phyloP scores from a whole-genome alignment of 768 basidiomycete genomes.

The Thelephora ganbajun region DNA sequence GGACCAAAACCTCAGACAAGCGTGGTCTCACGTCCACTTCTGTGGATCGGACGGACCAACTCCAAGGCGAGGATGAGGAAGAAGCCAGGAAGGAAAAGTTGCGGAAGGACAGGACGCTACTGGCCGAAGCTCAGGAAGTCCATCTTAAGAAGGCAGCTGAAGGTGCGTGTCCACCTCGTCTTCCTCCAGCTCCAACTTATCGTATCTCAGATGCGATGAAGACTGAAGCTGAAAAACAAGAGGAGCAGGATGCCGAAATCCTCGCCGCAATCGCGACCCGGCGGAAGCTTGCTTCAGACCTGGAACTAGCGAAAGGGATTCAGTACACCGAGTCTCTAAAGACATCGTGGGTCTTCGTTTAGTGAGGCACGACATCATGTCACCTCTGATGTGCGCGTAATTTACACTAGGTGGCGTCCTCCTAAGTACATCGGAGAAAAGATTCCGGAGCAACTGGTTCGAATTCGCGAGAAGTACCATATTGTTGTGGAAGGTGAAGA shows the following conservation, averaged over 20 bases:
- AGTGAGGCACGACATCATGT: constrained; percentile 1
- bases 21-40: constrained; percentile 15
- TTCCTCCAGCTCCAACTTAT: constrained; percentile 7
- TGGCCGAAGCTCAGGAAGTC: constrained; percentile 93
- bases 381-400: too few species aligned
- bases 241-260: constrained; percentile 85
- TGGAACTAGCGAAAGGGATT: constrained; percentile 89
- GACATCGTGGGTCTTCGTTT: constrained; percentile 44
- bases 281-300: constrained; percentile 81
- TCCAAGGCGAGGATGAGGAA: constrained; percentile 57
- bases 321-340: constrained; percentile 77
- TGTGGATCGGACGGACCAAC: not conserved
- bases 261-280: constrained; percentile 84
- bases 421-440: constrained; percentile 72
- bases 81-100: constrained; percentile 60
- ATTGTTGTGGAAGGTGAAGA: constrained; percentile 92
- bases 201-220: constrained; percentile 61
- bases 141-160: constrained; percentile 71
- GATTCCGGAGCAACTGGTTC: constrained; percentile 51
- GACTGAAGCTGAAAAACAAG: constrained; percentile 70
- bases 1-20: constrained; percentile 33
- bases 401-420: constrained; percentile 66
- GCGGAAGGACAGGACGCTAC: constrained; percentile 73
- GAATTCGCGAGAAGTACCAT: constrained; percentile 80
- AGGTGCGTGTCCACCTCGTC: constrained; percentile 29